Percentiles rank a stretch among this genome's conserved stretches.
These are phyloP conservation scores for Ensete ventricosum DNA, from an alignment of 176 grass and related monocot species.

Conservation along the genomic window DNA sequence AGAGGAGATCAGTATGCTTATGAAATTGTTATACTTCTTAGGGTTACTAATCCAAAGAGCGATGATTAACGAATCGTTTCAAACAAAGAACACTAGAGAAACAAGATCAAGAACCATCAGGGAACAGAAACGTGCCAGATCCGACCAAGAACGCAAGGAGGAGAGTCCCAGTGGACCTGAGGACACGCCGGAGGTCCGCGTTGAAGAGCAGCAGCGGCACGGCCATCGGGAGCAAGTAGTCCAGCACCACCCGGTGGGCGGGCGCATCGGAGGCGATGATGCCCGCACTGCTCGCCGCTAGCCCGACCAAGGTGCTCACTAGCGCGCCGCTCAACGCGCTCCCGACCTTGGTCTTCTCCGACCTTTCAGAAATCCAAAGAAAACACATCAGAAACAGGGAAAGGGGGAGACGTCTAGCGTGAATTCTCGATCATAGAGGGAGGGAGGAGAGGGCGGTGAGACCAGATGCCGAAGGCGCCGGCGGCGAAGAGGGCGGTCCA, in stretches of 20 bases:
- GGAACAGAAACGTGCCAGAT: conserved; percentile 29
- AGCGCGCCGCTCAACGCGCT: conserved; percentile 62
- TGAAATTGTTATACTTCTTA: too few relatives aligned
- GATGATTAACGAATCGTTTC: background rate
- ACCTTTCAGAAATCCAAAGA: conserved; percentile 16
- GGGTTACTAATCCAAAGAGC: background rate
- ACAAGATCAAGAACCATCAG: background rate
- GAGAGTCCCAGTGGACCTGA: conserved; percentile 49
- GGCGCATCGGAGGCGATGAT: conserved; percentile 51
- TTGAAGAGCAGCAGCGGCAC: conserved; percentile 64
- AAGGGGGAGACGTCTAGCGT: background rate
- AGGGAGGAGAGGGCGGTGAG: background rate
- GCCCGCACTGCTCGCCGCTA: conserved; percentile 55
- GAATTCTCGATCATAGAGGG: background rate
- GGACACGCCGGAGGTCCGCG: conserved; percentile 47
- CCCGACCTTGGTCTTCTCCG: conserved; percentile 40
- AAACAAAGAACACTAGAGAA: background rate
- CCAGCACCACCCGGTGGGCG: conserved; percentile 45
- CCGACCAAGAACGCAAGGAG: conserved; percentile 58
- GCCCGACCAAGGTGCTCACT: conserved; percentile 49
- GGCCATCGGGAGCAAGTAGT: conserved; percentile 57
- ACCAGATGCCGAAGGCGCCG: conserved; percentile 71
- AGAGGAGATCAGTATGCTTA: too few relatives aligned
- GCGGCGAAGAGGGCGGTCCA: conserved; percentile 54
- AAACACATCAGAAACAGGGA: background rate